Percentiles rank a stretch among this genome's conserved stretches.
Evolutionary conservation across 768 basidiomycete species (phyloP).

Genomic region (Xerocomus spinulosus): DNA sequence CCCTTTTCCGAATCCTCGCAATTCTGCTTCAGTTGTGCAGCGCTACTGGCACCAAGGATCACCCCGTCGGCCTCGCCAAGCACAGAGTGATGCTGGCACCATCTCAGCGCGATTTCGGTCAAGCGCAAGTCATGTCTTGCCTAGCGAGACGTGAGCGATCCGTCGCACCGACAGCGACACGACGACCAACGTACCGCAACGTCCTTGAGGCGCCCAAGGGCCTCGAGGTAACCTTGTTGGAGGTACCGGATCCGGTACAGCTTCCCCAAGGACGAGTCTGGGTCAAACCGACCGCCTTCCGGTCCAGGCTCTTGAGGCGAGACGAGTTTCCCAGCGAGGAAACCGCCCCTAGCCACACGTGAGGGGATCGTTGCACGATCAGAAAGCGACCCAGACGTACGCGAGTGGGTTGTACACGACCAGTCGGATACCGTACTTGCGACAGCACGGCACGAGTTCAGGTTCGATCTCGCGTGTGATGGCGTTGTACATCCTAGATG

Average conservation of each 20-base stretch:
- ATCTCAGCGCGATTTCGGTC: conserved; percentile 55
- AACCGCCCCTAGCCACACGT: conserved; percentile 1
- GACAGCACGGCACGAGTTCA: conserved; percentile 52
- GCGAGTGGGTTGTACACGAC: conserved; percentile 56
- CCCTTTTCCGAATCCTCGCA: conserved; percentile 47
- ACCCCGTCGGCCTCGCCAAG: conserved; percentile 42
- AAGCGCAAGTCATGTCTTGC: conserved; percentile 44
- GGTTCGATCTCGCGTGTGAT: conserved; percentile 45
- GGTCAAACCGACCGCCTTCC: conserved; percentile 41
- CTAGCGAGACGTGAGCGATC: conserved; percentile 16
- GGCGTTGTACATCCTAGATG: conserved; percentile 43
- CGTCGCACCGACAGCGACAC: neutral
- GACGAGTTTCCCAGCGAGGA: conserved; percentile 44
- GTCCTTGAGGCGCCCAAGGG: conserved; percentile 37
- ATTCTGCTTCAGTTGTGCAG: conserved; percentile 41
- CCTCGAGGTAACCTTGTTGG: conserved; percentile 39
- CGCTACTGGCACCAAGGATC: conserved; percentile 47
- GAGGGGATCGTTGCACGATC: neutral
- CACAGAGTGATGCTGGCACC: conserved; percentile 55
- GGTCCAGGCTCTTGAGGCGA: conserved; percentile 30
- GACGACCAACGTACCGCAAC: conserved; percentile 43
- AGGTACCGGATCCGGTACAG: conserved; percentile 46
- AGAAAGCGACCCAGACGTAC: conserved; percentile 19
- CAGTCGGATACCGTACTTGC: conserved; percentile 53
- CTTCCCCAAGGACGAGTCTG: conserved; percentile 33